A percentile compares a stretch with the other conserved stretches of the same genome.
These are phyloP conservation scores for Yamadazyma ubonensis DNA, from an alignment of 805 yeast genomes.

Conservation along the genomic window DNA sequence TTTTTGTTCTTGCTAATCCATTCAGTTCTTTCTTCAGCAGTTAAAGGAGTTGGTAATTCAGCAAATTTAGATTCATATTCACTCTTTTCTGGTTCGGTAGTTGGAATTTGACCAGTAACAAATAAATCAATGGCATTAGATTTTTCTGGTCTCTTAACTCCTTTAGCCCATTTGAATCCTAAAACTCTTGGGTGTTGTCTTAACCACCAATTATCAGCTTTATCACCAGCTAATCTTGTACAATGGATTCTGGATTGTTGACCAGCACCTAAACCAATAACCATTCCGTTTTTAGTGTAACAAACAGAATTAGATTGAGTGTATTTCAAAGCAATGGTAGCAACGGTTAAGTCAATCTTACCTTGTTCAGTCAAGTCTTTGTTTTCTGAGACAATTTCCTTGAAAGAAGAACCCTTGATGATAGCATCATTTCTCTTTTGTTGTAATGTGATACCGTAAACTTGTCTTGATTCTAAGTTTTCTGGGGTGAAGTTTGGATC, in stretches of 20 bases:
- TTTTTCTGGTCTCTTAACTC: conserved; percentile 97
- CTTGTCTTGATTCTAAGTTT: conserved; percentile 83
- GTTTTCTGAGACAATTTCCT: conserved; percentile 86
- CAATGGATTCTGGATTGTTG: conserved; percentile 99
- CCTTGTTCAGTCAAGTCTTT: conserved; percentile 90
- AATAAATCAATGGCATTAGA: conserved; percentile 94
- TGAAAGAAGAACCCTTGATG: conserved; percentile 84
- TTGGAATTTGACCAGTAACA: conserved; percentile 90
- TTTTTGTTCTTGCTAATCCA: conserved; percentile 80
- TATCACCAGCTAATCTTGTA: conserved; percentile 98
- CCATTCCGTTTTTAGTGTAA: conserved; percentile 99
- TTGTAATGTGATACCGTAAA: conserved; percentile 91
- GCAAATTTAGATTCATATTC: conserved; percentile 91
- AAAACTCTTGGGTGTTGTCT: conserved; percentile 96
- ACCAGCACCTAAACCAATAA: conserved; percentile 98
- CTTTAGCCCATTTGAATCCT: conserved; percentile 95
- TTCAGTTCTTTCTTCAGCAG: conserved; percentile 77
- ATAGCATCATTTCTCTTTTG: conserved; percentile 98
- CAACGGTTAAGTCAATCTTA: conserved; percentile 88
- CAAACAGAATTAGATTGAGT: conserved; percentile 98
- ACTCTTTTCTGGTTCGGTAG: conserved; percentile 84
- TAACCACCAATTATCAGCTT: conserved; percentile 99
- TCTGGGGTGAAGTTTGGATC: conserved; percentile 93
- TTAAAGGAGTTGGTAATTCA: conserved; percentile 78
- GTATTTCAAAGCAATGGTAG: conserved; percentile 95